A percentile compares a stretch with the other conserved stretches of the same genome.
These are phyloP conservation scores for Globisporangium canariense DNA, from an alignment of 352 stramenopile species.

Conservation along the genomic window DNA sequence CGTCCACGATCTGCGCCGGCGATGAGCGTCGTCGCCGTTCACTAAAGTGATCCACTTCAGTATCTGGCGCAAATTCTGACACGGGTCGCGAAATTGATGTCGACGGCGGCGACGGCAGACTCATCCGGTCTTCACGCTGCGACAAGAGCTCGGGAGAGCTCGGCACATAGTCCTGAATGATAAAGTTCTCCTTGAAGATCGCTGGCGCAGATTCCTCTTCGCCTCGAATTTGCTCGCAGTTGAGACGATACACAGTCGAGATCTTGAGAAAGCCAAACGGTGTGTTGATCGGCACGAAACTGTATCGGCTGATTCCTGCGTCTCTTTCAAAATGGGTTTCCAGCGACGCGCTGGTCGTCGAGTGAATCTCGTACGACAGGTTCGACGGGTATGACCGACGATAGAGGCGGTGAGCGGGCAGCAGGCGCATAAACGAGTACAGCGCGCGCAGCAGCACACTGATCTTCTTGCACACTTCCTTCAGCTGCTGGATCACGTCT, in stretches of 20 bases:
- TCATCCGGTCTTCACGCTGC: conserved; percentile 13
- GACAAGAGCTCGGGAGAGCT: conserved; percentile 42
- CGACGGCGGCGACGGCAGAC: conserved; percentile 2
- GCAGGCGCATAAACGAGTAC: conserved; percentile 72
- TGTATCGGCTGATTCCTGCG: conserved; percentile 56
- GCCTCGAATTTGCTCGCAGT: conserved; percentile 45
- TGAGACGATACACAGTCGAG: conserved; percentile 54
- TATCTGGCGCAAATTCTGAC: conserved; percentile 10
- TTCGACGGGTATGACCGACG: conserved; percentile 61
- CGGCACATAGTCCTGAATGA: conserved; percentile 86
- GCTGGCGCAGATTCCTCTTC: conserved; percentile 31
- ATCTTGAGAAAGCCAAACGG: conserved; percentile 77
- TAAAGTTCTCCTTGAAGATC: conserved; percentile 74
- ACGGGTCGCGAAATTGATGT: conserved; percentile 12
- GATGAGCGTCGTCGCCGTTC: conserved; percentile 19
- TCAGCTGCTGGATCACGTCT: conserved; percentile 78
- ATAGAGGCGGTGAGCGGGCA: conserved; percentile 71
- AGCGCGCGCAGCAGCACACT: conserved; percentile 65
- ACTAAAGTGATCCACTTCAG: conserved; percentile 5
- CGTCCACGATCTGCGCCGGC: conserved; percentile 19
- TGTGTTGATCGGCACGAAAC: conserved; percentile 74
- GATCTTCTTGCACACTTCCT: conserved; percentile 80
- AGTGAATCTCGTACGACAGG: conserved; percentile 60
- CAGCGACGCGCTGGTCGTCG: conserved; percentile 18
- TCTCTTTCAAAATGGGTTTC: conserved; percentile 33